Evolutionary conservation across 2,329 filamentous ascomycete species (phyloP).

Genomic region (Plectosphaerella cucumerina): DNA sequence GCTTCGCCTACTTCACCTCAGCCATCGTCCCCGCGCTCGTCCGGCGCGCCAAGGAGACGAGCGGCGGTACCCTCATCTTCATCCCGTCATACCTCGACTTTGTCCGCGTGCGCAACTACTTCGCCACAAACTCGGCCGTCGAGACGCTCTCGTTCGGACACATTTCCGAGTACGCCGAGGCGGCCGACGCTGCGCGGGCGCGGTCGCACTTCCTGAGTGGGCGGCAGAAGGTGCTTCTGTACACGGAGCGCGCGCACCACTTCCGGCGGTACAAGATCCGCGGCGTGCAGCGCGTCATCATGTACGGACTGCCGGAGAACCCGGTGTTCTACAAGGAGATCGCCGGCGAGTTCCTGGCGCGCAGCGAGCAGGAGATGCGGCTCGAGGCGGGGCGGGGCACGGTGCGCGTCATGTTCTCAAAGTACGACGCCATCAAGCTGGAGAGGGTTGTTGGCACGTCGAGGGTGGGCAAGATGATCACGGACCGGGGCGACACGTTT

Average conservation of each 20-base stretch:
- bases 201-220: slow-evolving; percentile 84
- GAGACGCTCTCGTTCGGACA: slow-evolving; percentile 65
- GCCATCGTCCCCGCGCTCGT: slow-evolving; percentile 73
- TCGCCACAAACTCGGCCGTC: slow-evolving; percentile 64
- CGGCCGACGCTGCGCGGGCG: slow-evolving; percentile 75
- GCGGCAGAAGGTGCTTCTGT: slow-evolving; percentile 77
- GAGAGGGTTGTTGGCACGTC: slow-evolving; percentile 83
- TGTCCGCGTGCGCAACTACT: slow-evolving; percentile 86
- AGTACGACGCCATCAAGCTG: slow-evolving; percentile 83
- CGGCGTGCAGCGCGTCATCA: slow-evolving; percentile 78
- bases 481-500: slow-evolving; percentile 84
- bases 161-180: slow-evolving; percentile 82
- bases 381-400: slow-evolving; percentile 56
- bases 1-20: slow-evolving; percentile 87
- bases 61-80: slow-evolving; percentile 73
- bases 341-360: slow-evolving; percentile 61
- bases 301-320: slow-evolving; percentile 90
- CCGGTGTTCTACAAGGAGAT: slow-evolving; percentile 76
- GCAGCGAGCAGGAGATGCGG: slow-evolving; percentile 52
- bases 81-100: slow-evolving; percentile 95
- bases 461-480: slow-evolving; percentile 78
- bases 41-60: slow-evolving; percentile 59
- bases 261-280: slow-evolving; percentile 83
- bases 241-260: slow-evolving; percentile 95
- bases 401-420: slow-evolving; percentile 69